phyloP scores from a whole-genome alignment of 2,329 filamentous ascomycete genomes.

The Calycina herbarum region DNA sequence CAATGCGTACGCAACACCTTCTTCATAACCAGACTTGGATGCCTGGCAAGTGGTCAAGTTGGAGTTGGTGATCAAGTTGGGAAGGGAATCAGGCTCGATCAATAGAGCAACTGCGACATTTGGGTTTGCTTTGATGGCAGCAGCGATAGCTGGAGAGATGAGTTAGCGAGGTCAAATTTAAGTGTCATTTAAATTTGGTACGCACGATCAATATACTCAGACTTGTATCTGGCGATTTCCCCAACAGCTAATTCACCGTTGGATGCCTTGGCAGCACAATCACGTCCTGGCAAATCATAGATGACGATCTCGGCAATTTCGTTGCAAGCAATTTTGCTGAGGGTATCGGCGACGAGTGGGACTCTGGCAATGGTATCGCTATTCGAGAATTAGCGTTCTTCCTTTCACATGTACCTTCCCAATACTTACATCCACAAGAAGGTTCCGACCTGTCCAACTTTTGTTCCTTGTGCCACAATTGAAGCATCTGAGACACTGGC shows the following conservation, averaged over 20 bases:
- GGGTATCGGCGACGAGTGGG: constrained; percentile 46
- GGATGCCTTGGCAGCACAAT: constrained; percentile 57
- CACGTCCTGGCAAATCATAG: constrained; percentile 59
- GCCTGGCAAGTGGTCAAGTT: constrained; percentile 50
- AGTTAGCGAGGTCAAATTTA: constrained; percentile 37
- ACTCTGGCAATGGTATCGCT: constrained; percentile 51
- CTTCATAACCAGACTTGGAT: constrained; percentile 50
- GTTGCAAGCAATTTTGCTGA: constrained; percentile 48
- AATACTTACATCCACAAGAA: constrained; percentile 48
- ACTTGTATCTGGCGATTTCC: constrained; percentile 55
- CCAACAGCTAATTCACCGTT: constrained; percentile 57
- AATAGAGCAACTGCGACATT: constrained; percentile 17
- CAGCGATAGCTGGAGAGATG: constrained; percentile 41
- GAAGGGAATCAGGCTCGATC: constrained; percentile 57
- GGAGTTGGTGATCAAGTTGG: constrained; percentile 58
- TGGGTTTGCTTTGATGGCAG: constrained; percentile 25
- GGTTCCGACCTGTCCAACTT: constrained; percentile 47
- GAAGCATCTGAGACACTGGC: constrained; percentile 55
- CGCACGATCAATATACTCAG: constrained; percentile 49
- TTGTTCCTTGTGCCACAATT: constrained; percentile 39
- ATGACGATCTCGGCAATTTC: constrained; percentile 50
- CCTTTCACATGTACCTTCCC: not conserved
- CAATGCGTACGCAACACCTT: constrained; percentile 52
- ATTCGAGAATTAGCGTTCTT: constrained; percentile 9
- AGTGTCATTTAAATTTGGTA: constrained; percentile 21